Base-by-base conservation (phyloP, 1,139 yeast species). In the Scheffersomyces lignicola region DNA sequence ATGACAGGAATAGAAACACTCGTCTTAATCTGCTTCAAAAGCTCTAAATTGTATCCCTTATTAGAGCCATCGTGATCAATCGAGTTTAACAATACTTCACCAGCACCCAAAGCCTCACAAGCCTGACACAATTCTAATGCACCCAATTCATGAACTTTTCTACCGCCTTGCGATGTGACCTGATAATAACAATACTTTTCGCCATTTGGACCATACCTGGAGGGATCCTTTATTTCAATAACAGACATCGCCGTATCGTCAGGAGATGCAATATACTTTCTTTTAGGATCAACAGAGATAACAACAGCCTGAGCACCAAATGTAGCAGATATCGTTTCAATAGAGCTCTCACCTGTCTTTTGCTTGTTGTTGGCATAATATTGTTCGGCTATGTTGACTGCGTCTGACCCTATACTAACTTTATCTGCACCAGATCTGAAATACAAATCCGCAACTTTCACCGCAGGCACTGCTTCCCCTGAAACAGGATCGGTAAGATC, bases 291-390 rank as follows among this genome's bases (percentile, higher is more conserved):
- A 14, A 92, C 96, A 0, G 97, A 89, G 15, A 92, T 89, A 5
- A 92, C 97, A 9, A 92, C 98, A 0, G 98, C 98, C 60, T 92
- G 98, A 14, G 78, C 83, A 40, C 98, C 98, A 58, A 92, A 92
- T 0, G 95, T 87, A 26, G 77, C 75, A 3, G 97, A 87, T 21
- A 92, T 92, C 0, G 92, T 80, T 59, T 92, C 98, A 45, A 92
- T 89, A 7, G 98, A 96, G 0, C 95, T 73, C 1, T 65, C 69
- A 0, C 97, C 97, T 27, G 76, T 74, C 29, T 83, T 80, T 31
- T 55, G 58, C 23, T 65, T 61, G 30, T 80, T 80, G 33, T 70
- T 69, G 2, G 72, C 74, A 58, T 84, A 86, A 58, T 70, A 92
- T 29, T 74, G 69, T 54, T 89, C 96, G 4, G 97, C 97, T 26